Conservation (phyloP, 2,329 filamentous ascomycete species). For the Chlorencoelia australis region DNA sequence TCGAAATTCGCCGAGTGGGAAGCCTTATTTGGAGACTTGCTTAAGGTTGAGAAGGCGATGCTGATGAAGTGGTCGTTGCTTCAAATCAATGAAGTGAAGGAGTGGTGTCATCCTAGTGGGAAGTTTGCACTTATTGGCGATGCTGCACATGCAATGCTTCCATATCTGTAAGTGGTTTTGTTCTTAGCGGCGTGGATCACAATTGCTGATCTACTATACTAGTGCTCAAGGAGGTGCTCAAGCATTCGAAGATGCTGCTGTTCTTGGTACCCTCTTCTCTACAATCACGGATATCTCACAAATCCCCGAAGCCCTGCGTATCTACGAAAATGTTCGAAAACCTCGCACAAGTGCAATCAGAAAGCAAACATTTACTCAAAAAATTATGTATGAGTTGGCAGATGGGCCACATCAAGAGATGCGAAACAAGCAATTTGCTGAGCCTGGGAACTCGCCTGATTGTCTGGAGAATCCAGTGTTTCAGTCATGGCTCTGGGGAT, state of each 20-base stretch:
- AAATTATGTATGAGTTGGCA: constrained; percentile 4
- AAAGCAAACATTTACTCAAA: not conserved
- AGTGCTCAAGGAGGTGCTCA: constrained; percentile 51
- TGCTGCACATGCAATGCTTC: not conserved
- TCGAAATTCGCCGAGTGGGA: too few species aligned
- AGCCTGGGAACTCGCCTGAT: constrained; percentile 13
- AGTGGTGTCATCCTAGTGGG: not conserved
- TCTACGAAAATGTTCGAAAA: constrained; percentile 49
- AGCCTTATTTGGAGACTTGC: too few species aligned
- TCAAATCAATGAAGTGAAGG: too few species aligned
- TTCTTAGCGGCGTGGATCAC: not conserved
- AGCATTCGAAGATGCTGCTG: constrained; percentile 52
- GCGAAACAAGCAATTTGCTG: constrained; percentile 4
- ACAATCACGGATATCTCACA: constrained; percentile 37
- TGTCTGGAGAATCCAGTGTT: constrained; percentile 45
- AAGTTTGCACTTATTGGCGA: not conserved
- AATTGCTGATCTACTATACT: constrained; percentile 15
- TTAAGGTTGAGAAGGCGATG: too few species aligned
- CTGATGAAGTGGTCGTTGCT: too few species aligned
- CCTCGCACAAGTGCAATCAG: constrained; percentile 32
- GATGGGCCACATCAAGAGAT: constrained; percentile 6
- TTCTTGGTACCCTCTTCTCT: constrained; percentile 40
- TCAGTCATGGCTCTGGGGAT: constrained; percentile 52
- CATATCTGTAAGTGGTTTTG: not conserved
- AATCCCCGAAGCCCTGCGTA: constrained; percentile 33